Conservation (phyloP, 2,329 filamentous ascomycete species). For the Aspergillus neotritici region DNA sequence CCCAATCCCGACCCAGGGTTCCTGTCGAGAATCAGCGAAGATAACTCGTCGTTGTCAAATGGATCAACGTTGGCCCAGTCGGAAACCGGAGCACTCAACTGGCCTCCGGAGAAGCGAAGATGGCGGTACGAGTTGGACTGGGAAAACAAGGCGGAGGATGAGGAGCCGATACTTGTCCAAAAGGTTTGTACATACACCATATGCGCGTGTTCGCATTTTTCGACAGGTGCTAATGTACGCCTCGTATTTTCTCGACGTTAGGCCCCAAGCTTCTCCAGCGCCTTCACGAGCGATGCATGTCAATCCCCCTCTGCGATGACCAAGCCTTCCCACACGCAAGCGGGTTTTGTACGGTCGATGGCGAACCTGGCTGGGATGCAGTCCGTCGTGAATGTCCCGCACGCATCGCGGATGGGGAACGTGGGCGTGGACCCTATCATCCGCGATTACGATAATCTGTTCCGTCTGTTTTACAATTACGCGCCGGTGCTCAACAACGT, state of each 20-base stretch:
- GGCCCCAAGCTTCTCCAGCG: conserved; percentile 41
- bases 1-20: conserved; percentile 41
- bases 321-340: conserved; percentile 56
- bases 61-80: conserved; percentile 35
- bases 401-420: conserved; percentile 49
- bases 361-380: conserved; percentile 62
- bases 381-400: conserved; percentile 49
- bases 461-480: conserved; percentile 94
- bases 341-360: conserved; percentile 80
- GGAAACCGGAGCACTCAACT: conserved; percentile 36
- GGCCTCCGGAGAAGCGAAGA: conserved; percentile 49
- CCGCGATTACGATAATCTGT: conserved; percentile 91
- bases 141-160: conserved; percentile 60
- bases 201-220: neutral
- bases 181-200: conserved; percentile 51
- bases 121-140: conserved; percentile 89
- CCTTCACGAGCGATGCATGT: conserved; percentile 51
- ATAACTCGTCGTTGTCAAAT: conserved; percentile 29
- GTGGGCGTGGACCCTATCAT: conserved; percentile 66
- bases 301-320: conserved; percentile 53
- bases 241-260: no score
- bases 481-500: conserved; percentile 72
- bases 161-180: conserved; percentile 83
- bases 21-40: conserved; percentile 33
- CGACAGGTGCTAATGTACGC: neutral